Base-by-base conservation (phyloP, 495 filamentous ascomycete genomes). In the Collariella sp. region DNA sequence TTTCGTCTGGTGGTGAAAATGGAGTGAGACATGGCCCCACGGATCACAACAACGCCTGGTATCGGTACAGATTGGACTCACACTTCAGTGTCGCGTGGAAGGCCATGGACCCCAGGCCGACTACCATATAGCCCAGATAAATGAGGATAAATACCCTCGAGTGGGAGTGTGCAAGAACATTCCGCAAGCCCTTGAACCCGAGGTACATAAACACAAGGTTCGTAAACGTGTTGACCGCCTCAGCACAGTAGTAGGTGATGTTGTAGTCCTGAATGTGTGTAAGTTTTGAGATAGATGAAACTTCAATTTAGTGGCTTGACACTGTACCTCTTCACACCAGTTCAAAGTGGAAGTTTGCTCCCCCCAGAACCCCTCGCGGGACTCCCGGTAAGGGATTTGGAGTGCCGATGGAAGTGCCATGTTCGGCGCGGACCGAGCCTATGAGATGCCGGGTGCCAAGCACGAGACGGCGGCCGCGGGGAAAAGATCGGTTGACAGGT, bases 321-420 rank as follows among this genome's bases (percentile, higher is more conserved):
- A 33, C 18, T 70, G 53, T 69, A 89, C 87, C 80, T 95, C 89
- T 79, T 95, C 90, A 65, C 90, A 95, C 84, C 88, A 96, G 61
- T 95, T 93, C 53, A 96, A 63, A 0, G 90, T 96, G 18, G 88
- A 91, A 0, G 89, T 95, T 39, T 93, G 86, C 34, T 88, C 84
- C 12, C 76, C 80, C 90, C 90, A 96, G 67, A 83, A 87, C 26
- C 90, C 90, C 47, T 79, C 74, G 9, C 81, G 74, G 42, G 79
- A 60, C 51, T 76, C 77, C 39, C 86, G 82, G 67, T 95, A 96
- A 20, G 84, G 79, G 56, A 91, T 77, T 57, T 70, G 58, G 51
- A 72, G 31, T 29, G 26, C 42, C 43, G 54, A 58, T 12, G 49
- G 34, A 43, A 55, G 36, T 47, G 53, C 13, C 58, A 65, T 62